Base-by-base conservation (phyloP, 306 rosid species). In the Prunus armeniaca region DNA sequence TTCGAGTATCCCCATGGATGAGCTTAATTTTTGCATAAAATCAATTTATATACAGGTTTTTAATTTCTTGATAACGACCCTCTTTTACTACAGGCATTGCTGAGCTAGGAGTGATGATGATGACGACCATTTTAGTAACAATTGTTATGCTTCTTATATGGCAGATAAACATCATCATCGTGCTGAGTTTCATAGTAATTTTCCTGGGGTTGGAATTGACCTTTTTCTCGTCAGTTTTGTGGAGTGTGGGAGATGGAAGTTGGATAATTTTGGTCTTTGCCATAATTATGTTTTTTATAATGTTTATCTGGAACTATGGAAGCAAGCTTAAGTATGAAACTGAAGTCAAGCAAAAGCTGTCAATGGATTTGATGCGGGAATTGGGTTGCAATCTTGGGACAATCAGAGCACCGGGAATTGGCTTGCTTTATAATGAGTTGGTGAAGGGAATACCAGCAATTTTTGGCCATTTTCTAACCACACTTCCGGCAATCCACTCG, bases 41-140 rank as follows among this genome's bases (percentile, higher is more conserved):
- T 38, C 54, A 20, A 52, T 8, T 65, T 27, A 20, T 20, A 20
- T 46, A 38, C 34, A 17, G 41, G 30, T 57, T 18, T 73, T 68
- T 76, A 43, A 71, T 77, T 34, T 82, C 77, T 62, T 58, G 49
- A 82, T 78, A 65, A 73, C 60, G 52, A 69, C 67, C 58, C 56
- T 54, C 78, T 77, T 67, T 86, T 82, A 67, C 94, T 83, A 73
- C 94, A 93, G 98, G 90, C 76, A 91, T 91, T 79, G 98, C 98
- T 77, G 98, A 93, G 91, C 82, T 93, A 82, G 98, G 98, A 81
- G 90, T 93, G 76, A 93, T 93, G 98, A 93, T 93, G 98, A 93
- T 90, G 98, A 91, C 98, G 22, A 91, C 98, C 49, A 74, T 89
- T 70, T 84, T 93, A 81, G 94, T 90, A 61, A 91, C 98, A 79